phyloP scores from a whole-genome alignment of 2,329 filamentous ascomycete species.

The Alternaria sp. region DNA sequence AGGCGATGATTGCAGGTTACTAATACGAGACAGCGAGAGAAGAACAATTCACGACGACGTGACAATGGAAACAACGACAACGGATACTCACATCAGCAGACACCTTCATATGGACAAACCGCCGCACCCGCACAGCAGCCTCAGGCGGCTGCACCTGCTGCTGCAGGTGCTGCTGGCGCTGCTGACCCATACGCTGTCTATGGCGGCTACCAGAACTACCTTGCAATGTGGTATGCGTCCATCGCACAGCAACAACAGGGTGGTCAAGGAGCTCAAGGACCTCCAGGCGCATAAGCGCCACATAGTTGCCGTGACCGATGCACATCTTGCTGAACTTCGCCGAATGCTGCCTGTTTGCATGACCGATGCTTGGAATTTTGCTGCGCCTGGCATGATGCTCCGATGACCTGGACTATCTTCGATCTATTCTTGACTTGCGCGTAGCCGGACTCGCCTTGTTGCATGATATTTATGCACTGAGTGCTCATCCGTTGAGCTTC shows the following conservation, averaged over 20 bases:
- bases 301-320: constrained; percentile 45
- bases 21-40: constrained; percentile 54
- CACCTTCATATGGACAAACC: constrained; percentile 47
- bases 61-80: constrained; percentile 51
- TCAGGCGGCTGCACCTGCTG: constrained; percentile 53
- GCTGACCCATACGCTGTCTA: constrained; percentile 74
- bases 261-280: constrained; percentile 39
- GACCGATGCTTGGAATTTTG: constrained; percentile 40
- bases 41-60: constrained; percentile 55
- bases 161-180: constrained; percentile 48
- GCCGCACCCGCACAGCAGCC: constrained; percentile 39
- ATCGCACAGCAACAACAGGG: constrained; percentile 61
- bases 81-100: constrained; percentile 59
- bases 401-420: constrained; percentile 26
- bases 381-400: constrained; percentile 38
- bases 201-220: constrained; percentile 82
- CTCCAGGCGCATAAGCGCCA: constrained; percentile 47
- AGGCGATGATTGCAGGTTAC: background rate
- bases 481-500: constrained; percentile 16
- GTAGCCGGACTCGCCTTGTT: constrained; percentile 25
- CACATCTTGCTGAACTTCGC: constrained; percentile 47
- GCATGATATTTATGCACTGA: constrained; percentile 33
- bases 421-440: constrained; percentile 31
- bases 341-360: constrained; percentile 51
- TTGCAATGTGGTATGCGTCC: constrained; percentile 82